Base-by-base conservation (phyloP, 495 filamentous ascomycete species). In the Penicillium turbatum region DNA sequence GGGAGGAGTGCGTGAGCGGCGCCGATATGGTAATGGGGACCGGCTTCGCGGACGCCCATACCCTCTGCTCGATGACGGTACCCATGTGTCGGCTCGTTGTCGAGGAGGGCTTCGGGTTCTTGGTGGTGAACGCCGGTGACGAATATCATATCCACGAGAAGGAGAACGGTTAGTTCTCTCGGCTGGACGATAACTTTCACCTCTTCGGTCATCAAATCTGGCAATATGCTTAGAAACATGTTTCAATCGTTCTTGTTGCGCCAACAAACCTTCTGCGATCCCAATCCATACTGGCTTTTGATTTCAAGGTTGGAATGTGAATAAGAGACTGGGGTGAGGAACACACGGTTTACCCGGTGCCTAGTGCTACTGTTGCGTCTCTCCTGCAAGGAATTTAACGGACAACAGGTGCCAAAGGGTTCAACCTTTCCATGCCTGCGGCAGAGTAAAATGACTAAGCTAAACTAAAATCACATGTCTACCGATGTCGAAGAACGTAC, bases 151-250 rank as follows among this genome's bases (percentile, higher is more conserved):
- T 9, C 63, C 67, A 44, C 75, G 71, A 53, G 70, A 62, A 21
- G 69, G 65, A 17, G 70, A 72, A 26, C 70, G 66, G 47, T 59
- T 63, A 24, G 59, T 41, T 56, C 73, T 66, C 42, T 72, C 70
- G 15, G 66, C 67, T 32, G 78, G 77, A 11, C 78, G 75, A 67
- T 81, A 81, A 48, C 76, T 78, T 58, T 81, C 78, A n/a, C 76
- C 73, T 51, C 74, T 64, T n/a, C 73, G 71, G n/a, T 78, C 73
- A 57, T 80, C 73, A 64, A 78, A 80, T 61, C 78, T 80, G 54
- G n/a, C 40, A 12, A 15, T 12, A 15, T 45, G 24, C 39, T 57
- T 6, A 64, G 37, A 47, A 24, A 37, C 48, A 27, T 27, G 8
- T 48, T 43, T 54, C 12, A 36, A 46, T 26, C 15, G 11, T 43